Conservation (phyloP, 495 filamentous ascomycete genomes). For the Hypoxylon intermedium region DNA sequence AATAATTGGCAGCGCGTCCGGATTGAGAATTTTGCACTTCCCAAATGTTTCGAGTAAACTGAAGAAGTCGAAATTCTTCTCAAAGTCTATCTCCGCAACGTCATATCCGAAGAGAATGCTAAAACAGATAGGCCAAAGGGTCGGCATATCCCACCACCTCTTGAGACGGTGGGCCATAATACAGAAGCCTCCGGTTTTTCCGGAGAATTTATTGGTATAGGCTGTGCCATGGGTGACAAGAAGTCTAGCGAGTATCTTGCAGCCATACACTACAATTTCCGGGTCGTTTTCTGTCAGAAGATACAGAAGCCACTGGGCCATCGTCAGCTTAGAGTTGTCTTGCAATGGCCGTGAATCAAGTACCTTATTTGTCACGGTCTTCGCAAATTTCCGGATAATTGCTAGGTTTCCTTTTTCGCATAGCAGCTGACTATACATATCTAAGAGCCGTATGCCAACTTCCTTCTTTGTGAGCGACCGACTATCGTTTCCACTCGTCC, state of each 20-base stretch:
- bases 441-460: constrained; percentile 76
- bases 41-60: constrained; percentile 76
- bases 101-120: constrained; percentile 86
- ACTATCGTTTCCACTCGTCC: constrained; percentile 11
- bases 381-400: constrained; percentile 87
- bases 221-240: constrained; percentile 76
- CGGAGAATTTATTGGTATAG: constrained; percentile 84
- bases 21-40: constrained; percentile 69
- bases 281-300: constrained; percentile 87
- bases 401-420: constrained; percentile 70
- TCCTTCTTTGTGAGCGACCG: constrained; percentile 60
- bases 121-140: constrained; percentile 89
- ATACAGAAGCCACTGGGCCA: constrained; percentile 86
- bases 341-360: constrained; percentile 41
- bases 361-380: constrained; percentile 95
- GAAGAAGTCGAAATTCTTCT: constrained; percentile 74
- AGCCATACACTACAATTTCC: constrained; percentile 79
- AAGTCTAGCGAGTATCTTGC: constrained; percentile 86
- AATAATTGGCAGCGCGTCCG: constrained; percentile 81
- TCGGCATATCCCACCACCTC: constrained; percentile 86
- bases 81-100: constrained; percentile 74
- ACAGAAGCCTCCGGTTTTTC: constrained; percentile 83
- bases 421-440: constrained; percentile 83
- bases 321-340: constrained; percentile 49
- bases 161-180: constrained; percentile 83